These are phyloP conservation scores for Trypanosoma avium DNA, from an alignment of 208 protist genomes.

Conservation along the genomic window DNA sequence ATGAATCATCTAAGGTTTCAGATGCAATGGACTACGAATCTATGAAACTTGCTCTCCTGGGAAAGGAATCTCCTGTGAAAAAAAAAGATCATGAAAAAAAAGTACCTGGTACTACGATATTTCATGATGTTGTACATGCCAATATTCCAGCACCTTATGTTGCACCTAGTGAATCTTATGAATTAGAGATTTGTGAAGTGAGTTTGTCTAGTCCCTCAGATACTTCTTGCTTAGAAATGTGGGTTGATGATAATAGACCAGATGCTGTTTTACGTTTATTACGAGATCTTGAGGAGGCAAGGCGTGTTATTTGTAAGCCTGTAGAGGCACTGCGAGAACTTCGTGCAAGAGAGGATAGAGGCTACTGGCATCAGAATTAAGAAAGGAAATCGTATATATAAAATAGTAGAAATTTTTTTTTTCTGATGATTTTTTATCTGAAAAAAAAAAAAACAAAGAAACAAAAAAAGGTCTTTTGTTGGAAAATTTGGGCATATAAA, in stretches of 20 bases:
- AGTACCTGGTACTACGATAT: not conserved
- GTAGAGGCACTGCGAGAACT: slow-evolving; percentile 6
- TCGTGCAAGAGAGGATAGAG: not conserved
- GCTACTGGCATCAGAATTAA: not conserved
- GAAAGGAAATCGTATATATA: not conserved
- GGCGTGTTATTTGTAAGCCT: slow-evolving; percentile 6
- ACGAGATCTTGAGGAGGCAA: slow-evolving; percentile 15
- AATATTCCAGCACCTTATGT: not conserved
- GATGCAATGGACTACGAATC: too few species aligned
- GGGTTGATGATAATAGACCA: not conserved
- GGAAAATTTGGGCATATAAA: too few species aligned
- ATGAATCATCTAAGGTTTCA: too few species aligned
- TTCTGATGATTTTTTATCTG: too few species aligned
- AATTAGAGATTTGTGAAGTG: slow-evolving; percentile 14
- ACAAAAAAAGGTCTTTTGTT: too few species aligned
- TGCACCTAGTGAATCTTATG: not conserved
- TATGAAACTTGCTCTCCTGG: too few species aligned
- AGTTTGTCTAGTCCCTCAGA: slow-evolving; percentile 13
- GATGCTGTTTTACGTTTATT: slow-evolving; percentile 5
- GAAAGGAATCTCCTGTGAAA: not conserved
- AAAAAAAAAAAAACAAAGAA: too few species aligned
- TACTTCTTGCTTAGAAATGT: slow-evolving; percentile 2
- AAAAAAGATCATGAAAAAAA: not conserved
- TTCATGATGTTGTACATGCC: not conserved
- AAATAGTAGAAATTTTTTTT: slow-evolving; percentile 12